A percentile compares a stretch with the other conserved stretches of the same genome.
Conservation (phyloP, 768 basidiomycete genomes). For the Auriscalpium microsporum region DNA sequence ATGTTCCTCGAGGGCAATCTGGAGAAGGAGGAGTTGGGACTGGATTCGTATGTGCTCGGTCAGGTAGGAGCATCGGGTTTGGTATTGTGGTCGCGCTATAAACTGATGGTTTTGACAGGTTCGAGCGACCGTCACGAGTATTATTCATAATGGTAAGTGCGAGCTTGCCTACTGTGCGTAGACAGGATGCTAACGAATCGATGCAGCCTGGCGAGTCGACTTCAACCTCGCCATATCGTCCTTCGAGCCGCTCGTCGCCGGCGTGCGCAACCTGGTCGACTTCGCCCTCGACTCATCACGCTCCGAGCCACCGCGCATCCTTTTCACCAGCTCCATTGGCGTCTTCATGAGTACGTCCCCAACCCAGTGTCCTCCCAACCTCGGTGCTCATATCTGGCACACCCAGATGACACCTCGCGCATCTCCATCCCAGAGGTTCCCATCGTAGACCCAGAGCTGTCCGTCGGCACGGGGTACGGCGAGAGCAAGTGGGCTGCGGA, state of each 20-base stretch:
- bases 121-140: background rate
- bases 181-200: too few species aligned
- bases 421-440: constrained; percentile 27
- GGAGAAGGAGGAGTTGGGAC: background rate
- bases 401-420: constrained; percentile 13
- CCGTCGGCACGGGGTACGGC: constrained; percentile 35
- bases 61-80: background rate
- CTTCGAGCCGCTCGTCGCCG: background rate
- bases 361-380: background rate
- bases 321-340: background rate
- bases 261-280: background rate
- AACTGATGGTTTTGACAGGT: background rate
- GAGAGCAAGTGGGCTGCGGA: constrained; percentile 39
- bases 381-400: constrained; percentile 5
- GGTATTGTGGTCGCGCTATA: background rate
- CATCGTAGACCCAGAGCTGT: constrained; percentile 23
- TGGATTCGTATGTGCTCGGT: background rate
- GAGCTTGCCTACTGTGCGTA: too few species aligned
- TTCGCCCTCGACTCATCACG: background rate
- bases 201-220: background rate
- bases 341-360: background rate
- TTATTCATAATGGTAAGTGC: background rate
- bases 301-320: background rate
- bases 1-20: background rate
- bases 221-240: background rate